Conservation (phyloP, 1,284 basidiomycete species). For the Ceratobasidium sp. region DNA sequence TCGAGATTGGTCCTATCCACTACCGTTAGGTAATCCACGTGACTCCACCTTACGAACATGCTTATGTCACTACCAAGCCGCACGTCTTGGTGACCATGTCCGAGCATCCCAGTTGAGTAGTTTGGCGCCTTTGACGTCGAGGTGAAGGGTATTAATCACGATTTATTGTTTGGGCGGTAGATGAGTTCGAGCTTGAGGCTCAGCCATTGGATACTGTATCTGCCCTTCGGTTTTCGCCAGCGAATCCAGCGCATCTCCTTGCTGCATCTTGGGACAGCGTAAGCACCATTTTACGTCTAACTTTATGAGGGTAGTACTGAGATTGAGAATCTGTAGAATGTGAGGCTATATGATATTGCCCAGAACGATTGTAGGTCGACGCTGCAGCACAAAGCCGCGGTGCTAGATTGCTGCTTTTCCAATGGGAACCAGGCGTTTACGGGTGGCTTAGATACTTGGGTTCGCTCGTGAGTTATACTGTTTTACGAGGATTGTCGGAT, state of each 20-base stretch:
- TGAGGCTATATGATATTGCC: slow-evolving; percentile 77
- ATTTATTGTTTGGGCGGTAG: slow-evolving; percentile 43
- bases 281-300: slow-evolving; percentile 54
- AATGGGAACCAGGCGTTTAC: slow-evolving; percentile 76
- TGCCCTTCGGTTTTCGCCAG: slow-evolving; percentile 83
- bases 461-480: slow-evolving; percentile 69
- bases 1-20: no score
- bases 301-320: neutral
- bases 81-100: slow-evolving; percentile 16
- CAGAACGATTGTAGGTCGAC: slow-evolving; percentile 77
- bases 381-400: slow-evolving; percentile 82
- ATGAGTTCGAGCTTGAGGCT: slow-evolving; percentile 69
- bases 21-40: neutral
- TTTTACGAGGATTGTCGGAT: neutral
- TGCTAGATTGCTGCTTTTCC: slow-evolving; percentile 72
- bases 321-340: slow-evolving; percentile 65
- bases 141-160: no score
- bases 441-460: slow-evolving; percentile 81
- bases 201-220: slow-evolving; percentile 90
- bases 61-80: no score
- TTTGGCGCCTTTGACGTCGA: neutral
- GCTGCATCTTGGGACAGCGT: slow-evolving; percentile 93
- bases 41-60: slow-evolving; percentile 1
- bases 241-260: slow-evolving; percentile 78
- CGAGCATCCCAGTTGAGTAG: slow-evolving; percentile 32